Evolutionary conservation across 352 stramenopile species (phyloP), one percentile per base, ranked within the genome.

Genomic region (Phytophthora meadii): DNA sequence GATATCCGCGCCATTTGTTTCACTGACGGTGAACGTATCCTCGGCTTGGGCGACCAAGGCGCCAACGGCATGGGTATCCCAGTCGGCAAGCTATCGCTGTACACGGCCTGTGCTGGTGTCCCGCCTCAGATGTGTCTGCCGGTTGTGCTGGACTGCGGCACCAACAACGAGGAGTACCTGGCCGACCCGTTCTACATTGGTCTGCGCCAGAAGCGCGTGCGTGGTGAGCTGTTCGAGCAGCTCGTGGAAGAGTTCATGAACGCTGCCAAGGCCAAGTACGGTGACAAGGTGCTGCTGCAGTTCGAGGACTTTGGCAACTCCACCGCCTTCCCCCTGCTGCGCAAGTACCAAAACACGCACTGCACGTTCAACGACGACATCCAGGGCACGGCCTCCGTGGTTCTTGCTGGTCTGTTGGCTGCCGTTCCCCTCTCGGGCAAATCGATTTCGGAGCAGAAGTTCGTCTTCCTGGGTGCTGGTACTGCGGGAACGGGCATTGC

Each of bases 311-410:
- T 96, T 65, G 87, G 86, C 63, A 95, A 95, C 76, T 88, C 84
- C 48, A 95, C 88, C 4, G 88, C 88, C 34, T 96, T 96, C 69
- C 63, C 89, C 53, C 57, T 96, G 44, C 72, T 96, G 60, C 84
- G 84, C 63, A 93, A 94, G 72, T 95, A 86, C 62, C 77, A 93
- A 68, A 79, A 90, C 64, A 93, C 81, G 22, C 88, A 94, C 72
- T 92, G 76, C 70, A 92, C 83, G 8, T 98, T 98, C 77, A 99
- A 99, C 76, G 97, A 99, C 82, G 97, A 99, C 69, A 99, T 99
- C 71, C 97, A 99, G 56, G 87, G 84, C 52, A 92, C 87, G 1
- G 83, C 84, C 1, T 93, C 83, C 4, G 86, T 92, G 24, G 85
- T 93, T 10, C 76, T 97, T 22, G 86, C 74, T 12, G 86, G 88